Base-by-base conservation (phyloP, 306 rosid genomes). In the Cicer judaicum region DNA sequence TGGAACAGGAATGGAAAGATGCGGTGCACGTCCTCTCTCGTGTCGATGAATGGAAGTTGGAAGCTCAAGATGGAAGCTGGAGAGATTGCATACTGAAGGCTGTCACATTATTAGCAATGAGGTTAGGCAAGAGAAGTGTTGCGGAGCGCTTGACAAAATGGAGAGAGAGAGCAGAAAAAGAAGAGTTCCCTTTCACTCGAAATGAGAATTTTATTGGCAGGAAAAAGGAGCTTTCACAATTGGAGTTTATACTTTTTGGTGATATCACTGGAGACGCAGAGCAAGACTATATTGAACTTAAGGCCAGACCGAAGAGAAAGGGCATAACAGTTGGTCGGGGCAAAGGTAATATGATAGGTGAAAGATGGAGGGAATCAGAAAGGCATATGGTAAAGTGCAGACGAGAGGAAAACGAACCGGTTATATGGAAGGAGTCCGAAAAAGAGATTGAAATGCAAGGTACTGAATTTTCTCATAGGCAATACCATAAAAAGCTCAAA, bases 361-460 rank as follows among this genome's bases (percentile, higher is more conserved):
- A 90, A 64, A 87, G 86, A 81, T 29, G 34, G 34, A 29, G 34
- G 34, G 34, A 29, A 29, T 29, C 34, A 29, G 34, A 29, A 29
- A 29, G 34, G 34, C 34, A 29, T 29, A 29, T 29, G 34, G 34
- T 29, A 29, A 80, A 41, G 40, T 74, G 79, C 63, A 84, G 84
- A 53, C 84, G 64, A 74, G 88, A 92, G 79, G 91, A 88, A 49
- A 92, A 90, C 79, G 96, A 89, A 77, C 95, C 94, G 38, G 87
- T 89, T 78, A 83, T 89, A 10, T 93, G 98, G 98, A 93, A 90
- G 81, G 98, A 93, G 76, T 90, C 97, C 1, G 98, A 93, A 64
- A 93, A 84, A 57, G 98, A 93, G 81, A 93, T 91, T 16, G 98
- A 93, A 79, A 89, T 93, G 97, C 92, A 90, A 72, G 75, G 87